Evolutionary conservation across 2,329 filamentous ascomycete species (phyloP), one percentile per base, ranked within the genome.

Genomic region (Lachnellula occidentalis): DNA sequence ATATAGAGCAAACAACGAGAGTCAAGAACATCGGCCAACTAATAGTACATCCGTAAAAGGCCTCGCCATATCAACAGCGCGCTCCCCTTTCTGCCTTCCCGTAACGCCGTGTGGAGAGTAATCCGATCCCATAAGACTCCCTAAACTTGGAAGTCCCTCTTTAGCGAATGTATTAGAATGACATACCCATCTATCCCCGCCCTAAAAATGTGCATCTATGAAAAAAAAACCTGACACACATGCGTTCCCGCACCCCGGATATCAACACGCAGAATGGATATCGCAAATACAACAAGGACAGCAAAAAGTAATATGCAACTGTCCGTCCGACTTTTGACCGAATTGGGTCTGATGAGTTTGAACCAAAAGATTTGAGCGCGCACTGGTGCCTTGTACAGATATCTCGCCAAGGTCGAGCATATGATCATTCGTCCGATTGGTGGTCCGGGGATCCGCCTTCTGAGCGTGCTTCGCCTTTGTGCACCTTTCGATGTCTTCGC

Each of bases 401-500:
- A 36, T 45, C 34, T 50, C 8, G 31, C 27, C 36, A 45, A n/a
- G 2, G 41, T 37, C 36, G 8, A 31, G 27, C 19, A 7, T 31
- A 19, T 34, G 9, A 31, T 51, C 58, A 65, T 48, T 67, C 82
- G 56, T 83, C 81, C 1, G 82, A 85, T 53, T 84, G 66, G 55
- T 69, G 68, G 41, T 83, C 81, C 63, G 85, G 82, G 5, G 82
- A 85, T 27, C 81, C 82, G 24, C 81, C 78, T 61, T 85, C 82
- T 2, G 82, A 85, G 46, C 76, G 78, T 9, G 78, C 73, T 48
- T 90, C 87, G 65, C 86, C 85, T 73, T 91, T 94, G 78, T 99
- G 94, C 47, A 97, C 92, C 75, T 97, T 97, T 69, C 90, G 88
- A 74, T 99, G 94, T 66, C 94, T 82, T 61, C 94, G 86, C 53